phyloP scores from a whole-genome alignment of 768 basidiomycete species.

The Dacryopinax spathularia region DNA sequence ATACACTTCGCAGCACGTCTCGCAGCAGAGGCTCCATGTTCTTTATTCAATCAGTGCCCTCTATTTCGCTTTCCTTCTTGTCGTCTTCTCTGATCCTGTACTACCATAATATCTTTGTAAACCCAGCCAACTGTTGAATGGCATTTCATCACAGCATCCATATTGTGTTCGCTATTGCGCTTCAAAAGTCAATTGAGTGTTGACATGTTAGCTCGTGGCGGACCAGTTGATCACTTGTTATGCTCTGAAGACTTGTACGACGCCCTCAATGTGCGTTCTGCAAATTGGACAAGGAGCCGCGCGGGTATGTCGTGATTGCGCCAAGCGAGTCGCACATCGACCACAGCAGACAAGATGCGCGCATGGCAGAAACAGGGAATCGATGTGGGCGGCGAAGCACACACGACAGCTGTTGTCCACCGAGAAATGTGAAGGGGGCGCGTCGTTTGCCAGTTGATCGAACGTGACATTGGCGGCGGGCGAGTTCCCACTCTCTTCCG shows the following conservation, averaged over 20 bases:
- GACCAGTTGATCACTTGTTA: too few relatives aligned
- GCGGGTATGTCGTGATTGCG: neutral
- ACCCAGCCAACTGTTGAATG: too few relatives aligned
- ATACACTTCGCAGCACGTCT: too few relatives aligned
- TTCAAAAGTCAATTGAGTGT: too few relatives aligned
- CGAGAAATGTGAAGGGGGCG: neutral
- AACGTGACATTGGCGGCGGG: neutral
- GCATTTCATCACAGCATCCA: too few relatives aligned
- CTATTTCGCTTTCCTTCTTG: too few relatives aligned
- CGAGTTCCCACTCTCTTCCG: neutral
- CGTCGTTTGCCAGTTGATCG: neutral
- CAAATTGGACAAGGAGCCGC: neutral
- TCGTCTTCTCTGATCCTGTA: too few relatives aligned
- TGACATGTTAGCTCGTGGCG: too few relatives aligned
- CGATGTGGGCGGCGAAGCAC: neutral
- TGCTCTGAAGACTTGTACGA: neutral
- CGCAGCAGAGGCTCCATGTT: too few relatives aligned
- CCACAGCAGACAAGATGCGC: neutral
- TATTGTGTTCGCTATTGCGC: too few relatives aligned
- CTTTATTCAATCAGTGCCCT: too few relatives aligned
- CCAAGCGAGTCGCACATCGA: neutral
- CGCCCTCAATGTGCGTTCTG: neutral
- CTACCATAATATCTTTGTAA: too few relatives aligned
- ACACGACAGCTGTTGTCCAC: neutral
- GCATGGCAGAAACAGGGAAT: neutral